Base-by-base conservation (phyloP, 106 monocot genomes). In the Chionographis japonica region DNA sequence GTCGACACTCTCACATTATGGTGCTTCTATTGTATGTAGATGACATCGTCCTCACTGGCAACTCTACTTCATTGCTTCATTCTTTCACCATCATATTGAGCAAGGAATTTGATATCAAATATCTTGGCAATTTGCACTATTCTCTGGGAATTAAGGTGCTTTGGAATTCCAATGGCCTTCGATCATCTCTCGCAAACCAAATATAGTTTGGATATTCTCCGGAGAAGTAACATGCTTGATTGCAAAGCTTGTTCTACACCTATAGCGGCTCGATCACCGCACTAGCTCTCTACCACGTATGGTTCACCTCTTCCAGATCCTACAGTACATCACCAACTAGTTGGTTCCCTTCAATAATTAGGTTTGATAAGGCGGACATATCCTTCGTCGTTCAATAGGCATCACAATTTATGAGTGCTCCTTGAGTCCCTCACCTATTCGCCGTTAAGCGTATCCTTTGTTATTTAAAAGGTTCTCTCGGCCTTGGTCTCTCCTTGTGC, bases 221-320 rank as follows among this genome's bases (percentile, higher is more conserved):
- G 43, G 8, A 4, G 43, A 8, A 46, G 43, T 46, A 46, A 46
- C 43, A 46, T 46, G 43, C 4, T 8, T 4, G 43, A 8, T 46
- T 46, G 43, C 43, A 46, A 46, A 46, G 5, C 8, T 4, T 46
- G 8, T 8, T 46, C 43, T 46, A 46, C 43, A 46, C 43, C 43
- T 46, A 46, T 46, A 4, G 4, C 43, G 8, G 8, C 4, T 4
- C 8, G 5, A 46, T 8, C 43, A 4, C 43, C n/a, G n/a, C n/a
- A n/a, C n/a, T n/a, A 46, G 43, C 8, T 46, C 3, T 17, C 17
- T 4, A 5, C 58, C 20, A 20, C 20, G 2, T 4, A 8, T 17
- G 58, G 58, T 8, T 20, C 58, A 19, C 20, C 58, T 58, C 58
- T 58, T 3, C 17, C 12, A 58, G 58, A 58, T 58, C 58, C 58